Percentiles rank a stretch among this genome's conserved stretches.
These are phyloP conservation scores for Blastomyces silverae DNA, from an alignment of 2,329 filamentous ascomycete genomes.

Conservation along the genomic window DNA sequence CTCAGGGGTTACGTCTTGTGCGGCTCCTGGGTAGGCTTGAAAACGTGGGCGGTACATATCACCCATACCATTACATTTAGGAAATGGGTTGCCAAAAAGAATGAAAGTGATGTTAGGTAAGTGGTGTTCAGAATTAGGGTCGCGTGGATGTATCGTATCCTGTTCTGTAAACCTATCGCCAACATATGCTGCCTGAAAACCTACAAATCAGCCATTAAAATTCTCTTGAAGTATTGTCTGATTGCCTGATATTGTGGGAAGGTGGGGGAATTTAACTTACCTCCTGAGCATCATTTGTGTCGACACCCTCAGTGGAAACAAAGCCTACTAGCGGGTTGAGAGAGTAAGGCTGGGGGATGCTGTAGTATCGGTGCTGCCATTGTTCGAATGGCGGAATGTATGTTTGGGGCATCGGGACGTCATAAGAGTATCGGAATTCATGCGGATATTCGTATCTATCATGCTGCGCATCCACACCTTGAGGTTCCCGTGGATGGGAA, in stretches of 20 bases:
- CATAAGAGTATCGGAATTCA: not conserved
- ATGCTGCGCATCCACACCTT: not conserved
- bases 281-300: not conserved
- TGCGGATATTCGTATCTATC: not conserved
- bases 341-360: not conserved
- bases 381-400: not conserved
- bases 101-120: not conserved
- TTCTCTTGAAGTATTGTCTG: not conserved
- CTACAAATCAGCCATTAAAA: not conserved
- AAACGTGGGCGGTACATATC: slow-evolving; percentile 18
- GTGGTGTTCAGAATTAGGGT: not conserved
- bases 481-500: not conserved
- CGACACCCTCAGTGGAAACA: not conserved
- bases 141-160: not conserved
- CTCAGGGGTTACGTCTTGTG: not conserved
- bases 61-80: slow-evolving; percentile 2
- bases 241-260: not conserved
- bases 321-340: not conserved
- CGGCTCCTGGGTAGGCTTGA: not conserved
- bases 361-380: not conserved
- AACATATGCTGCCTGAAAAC: not conserved
- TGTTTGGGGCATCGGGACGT: not conserved
- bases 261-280: not conserved
- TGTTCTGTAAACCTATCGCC: not conserved
- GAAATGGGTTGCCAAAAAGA: slow-evolving; percentile 18